Base-by-base conservation (phyloP, 139 green algal genomes). In the Coccomyxa sp. region DNA sequence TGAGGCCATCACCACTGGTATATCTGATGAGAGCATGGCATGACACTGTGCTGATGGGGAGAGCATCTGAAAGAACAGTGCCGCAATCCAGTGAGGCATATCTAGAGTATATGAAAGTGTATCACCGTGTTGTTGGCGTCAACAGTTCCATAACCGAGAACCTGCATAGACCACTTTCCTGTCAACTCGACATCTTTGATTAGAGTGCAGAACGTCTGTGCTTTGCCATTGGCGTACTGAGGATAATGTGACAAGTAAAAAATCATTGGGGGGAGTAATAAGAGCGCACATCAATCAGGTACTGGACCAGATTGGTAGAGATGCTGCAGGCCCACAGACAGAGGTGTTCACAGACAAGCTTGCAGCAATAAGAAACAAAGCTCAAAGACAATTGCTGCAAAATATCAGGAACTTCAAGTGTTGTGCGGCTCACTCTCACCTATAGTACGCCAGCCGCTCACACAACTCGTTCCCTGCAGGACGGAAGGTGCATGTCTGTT, bases 391-490 rank as follows among this genome's bases (percentile, higher is more conserved):
- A 3, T 77, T 45, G 0, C 21, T 25, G 9, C 12, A 51, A 1
- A 38, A 45, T 38, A 45, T 30, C 0, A 77, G 71, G 27, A 38
- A 74, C 21, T 77, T 38, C 23, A 30, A n/a, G 3, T 30, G 21
- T 16, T 77, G 71, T 10, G 27, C 21, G 10, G 12, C 25, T 31
- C 1, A 18, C 14, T 18, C 71, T n/a, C 31, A 77, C 12, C 71
- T 77, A 12, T 77, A 77, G 71, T 77, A 77, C 14, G 71, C 71
- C 71, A 77, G 71, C 71, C 71, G 71, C 31, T 77, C 71, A 38
- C 71, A 77, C 31, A 77, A n/a, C 71, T 77, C 71, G 27, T 77
- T 77, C 23, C 71, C 71, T 77, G 71, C 71, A 77, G 38, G 7
- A 51, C 38, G 18, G 63, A 28, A 71, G 1, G 63, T 71, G 63